Base-by-base conservation (phyloP, 1,284 basidiomycete species). In the Gymnopus androsaceus region DNA sequence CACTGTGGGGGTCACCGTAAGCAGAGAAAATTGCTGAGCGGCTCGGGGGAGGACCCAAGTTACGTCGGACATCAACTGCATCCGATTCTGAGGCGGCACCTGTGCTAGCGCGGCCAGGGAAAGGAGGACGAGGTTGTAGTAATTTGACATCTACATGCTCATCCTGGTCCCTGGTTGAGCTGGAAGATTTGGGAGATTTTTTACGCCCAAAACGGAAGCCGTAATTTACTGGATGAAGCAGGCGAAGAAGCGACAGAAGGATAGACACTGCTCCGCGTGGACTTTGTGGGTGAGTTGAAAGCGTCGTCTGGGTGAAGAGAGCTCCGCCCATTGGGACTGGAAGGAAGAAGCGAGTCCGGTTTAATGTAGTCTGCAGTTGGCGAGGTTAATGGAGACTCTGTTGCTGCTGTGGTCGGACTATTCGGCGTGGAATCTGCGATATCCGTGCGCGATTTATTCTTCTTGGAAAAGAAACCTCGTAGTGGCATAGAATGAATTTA, bases 11-110 rank as follows among this genome's bases (percentile, higher is more conserved):
- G 53, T 79, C 80, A 15, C 68, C 75, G 60, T 83, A 77, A 4
- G 75, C 73, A 11, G 74, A 76, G 64, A 87, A 85, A 48, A 85
- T 75, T 44, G 82, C 75, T 3, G 81, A 79, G 62, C 78, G 80
- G 23, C 78, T 76, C 1, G 84, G 85, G 2, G 85, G 83, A 5
- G 77, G 77, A 12, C 72, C 70, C 12, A 76, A 66, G 34, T 55
- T 55, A 9, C 70, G 69, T 48, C 74, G 71, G 19, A 57, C 14
- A 14, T 71, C 69, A 8, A 33, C 5, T 11, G 51, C 36, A 30
- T 73, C 72, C 21, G 59, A 57, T 37, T 74, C 73, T 21, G 69
- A 70, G 30, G 63, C 62, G 12, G 59, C 60, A 51, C 63, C 66
- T 14, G 65, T 66, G 60, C 70, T 73, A 30, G 60, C 64, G 27